Conservation (phyloP, 805 yeast species). For the Teunomyces panamensis region DNA sequence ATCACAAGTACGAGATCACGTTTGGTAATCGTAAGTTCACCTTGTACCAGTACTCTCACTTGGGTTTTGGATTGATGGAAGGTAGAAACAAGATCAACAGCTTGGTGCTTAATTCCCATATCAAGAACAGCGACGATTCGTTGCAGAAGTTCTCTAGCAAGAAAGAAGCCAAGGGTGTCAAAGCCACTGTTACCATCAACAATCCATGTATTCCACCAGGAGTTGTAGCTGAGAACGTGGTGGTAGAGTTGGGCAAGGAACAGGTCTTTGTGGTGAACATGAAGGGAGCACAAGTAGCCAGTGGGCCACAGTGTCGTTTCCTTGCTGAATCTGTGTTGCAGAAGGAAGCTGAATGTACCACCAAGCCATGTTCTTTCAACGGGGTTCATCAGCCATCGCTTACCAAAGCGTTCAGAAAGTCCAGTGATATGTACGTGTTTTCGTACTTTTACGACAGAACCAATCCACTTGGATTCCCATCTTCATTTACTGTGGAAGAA, state of each 20-base stretch:
- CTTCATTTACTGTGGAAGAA: slow-evolving; percentile 81
- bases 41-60: slow-evolving; percentile 89
- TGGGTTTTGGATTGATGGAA: slow-evolving; percentile 94
- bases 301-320: slow-evolving; percentile 82
- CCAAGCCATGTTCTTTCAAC: slow-evolving; percentile 89
- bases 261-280: slow-evolving; percentile 54
- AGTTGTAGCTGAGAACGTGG: slow-evolving; percentile 52
- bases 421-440: slow-evolving; percentile 81
- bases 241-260: slow-evolving; percentile 51
- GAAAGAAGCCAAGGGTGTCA: slow-evolving; percentile 34
- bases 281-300: slow-evolving; percentile 58
- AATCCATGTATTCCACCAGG: slow-evolving; percentile 93
- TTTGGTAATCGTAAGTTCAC: slow-evolving; percentile 82
- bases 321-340: slow-evolving; percentile 79
- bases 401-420: slow-evolving; percentile 65
- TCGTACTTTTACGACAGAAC: slow-evolving; percentile 96
- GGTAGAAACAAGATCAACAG: slow-evolving; percentile 83
- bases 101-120: slow-evolving; percentile 53
- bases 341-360: slow-evolving; percentile 74
- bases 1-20: slow-evolving; percentile 73
- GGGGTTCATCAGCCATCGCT: slow-evolving; percentile 97
- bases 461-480: slow-evolving; percentile 92
- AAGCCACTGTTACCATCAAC: slow-evolving; percentile 44
- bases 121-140: slow-evolving; percentile 27
- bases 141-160: slow-evolving; percentile 20